Base-by-base conservation (phyloP, 768 basidiomycete genomes). In the Cantharellus anzutake region DNA sequence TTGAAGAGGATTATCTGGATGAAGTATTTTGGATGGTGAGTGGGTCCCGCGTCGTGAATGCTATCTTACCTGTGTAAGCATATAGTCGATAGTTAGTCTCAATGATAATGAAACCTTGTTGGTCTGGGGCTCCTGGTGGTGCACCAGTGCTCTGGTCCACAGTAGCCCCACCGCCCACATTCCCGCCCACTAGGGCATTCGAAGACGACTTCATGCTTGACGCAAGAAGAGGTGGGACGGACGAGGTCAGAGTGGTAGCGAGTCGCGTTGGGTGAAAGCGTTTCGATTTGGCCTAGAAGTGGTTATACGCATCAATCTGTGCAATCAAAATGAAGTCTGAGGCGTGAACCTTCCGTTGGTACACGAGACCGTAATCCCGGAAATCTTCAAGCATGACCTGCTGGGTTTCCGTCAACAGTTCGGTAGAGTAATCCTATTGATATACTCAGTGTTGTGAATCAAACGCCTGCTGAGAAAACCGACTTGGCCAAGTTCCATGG, bases 51-150 rank as follows among this genome's bases (percentile, higher is more conserved):
- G 5, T 42, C 16, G 37, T 14, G 14, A 41, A 14, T 5, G 5
- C 5, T 57, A 14, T 40, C 73, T 57, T 70, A 92, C 92, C 85
- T 41, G 96, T 99, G 71, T 99, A 99, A 3, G 96, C 96, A 69
- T 98, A 99, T 63, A 99, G 73, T 64, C 92, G 85, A 73, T 97
- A 98, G 73, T 99, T 98, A 20, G 96, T 98, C 74, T 99, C 96
- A 50, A 99, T 77, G 64, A 98, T 82, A 65, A 98, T 84, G 74
- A 96, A 98, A 11, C 93, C 90, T 69, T 94, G 69, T 51, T 81
- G 67, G 11, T 29, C 61, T 59, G 50, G 16, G 59, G 34, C 52
- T 29, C 20, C 20, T 29, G 20, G 20, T 29, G 20, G 20, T 29
- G 20, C 20, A 29, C 20, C 20, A 29, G 20, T 29, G 57, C 7